Base-by-base conservation (phyloP, 805 yeast genomes). In the Spathaspora sp. region DNA sequence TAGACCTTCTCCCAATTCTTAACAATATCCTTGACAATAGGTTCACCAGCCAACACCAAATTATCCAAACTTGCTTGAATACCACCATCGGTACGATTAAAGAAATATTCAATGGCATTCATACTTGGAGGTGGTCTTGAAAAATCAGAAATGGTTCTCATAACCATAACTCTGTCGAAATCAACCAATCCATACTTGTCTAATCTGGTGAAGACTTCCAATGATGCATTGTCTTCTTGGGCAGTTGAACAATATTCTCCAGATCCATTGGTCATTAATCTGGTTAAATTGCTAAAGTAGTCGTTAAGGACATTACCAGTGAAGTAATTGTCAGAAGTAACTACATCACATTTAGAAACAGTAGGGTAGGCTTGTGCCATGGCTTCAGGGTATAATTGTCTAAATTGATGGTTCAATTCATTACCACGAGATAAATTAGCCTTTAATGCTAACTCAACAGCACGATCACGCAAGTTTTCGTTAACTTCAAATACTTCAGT, bases 201-300 rank as follows among this genome's bases (percentile, higher is more conserved):
- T 60, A 78, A 75, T 70, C 89, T 77, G 46, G 80, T 58, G 51
- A 83, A 65, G 8, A 82, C 80, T 63, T 83, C 87, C 60, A 83
- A 75, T 14, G 84, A 71, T 16, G 88, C 88, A 61, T 82, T 80
- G 62, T 84, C 89, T 65, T 84, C 89, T 65, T 83, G 87, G 50
- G 85, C 86, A 44, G 86, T 77, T 43, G 83, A 62, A 64, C 86
- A 81, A 70, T 82, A 83, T 12, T 66, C 67, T 26, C 81, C 86
- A 39, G 83, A 73, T 50, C 83, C 83, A 60, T 84, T 83, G 57
- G 87, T 78, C 62, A 82, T 64, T 55, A 81, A 57, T 14, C 57
- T 54, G 35, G 85, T 73, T 60, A 69, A 78, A 63, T 73, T 72
- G 23, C 74, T 63, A 61, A 81, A 80, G 58, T 81, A 69, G 59